Conservation (phyloP, 768 basidiomycete genomes). For the Pisolithus sp. region DNA sequence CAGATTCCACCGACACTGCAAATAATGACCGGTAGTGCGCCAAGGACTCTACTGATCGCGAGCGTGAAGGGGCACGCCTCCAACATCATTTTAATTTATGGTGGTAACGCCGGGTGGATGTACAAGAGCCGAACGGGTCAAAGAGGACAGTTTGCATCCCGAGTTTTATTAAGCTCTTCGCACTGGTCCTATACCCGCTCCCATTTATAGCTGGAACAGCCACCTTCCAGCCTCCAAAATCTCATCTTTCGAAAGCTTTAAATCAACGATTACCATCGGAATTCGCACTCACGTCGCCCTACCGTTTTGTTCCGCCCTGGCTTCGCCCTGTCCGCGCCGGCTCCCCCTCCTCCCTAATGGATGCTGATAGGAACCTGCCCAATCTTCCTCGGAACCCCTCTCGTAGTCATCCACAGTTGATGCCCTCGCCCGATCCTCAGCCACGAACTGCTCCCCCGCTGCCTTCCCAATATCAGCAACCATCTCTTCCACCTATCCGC, state of each 20-base stretch:
- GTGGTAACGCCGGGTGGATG: slow-evolving; percentile 16
- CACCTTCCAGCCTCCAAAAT: slow-evolving; percentile 10
- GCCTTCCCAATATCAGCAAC: slow-evolving; percentile 21
- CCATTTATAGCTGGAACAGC: slow-evolving; percentile 25
- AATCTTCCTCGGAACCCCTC: slow-evolving; percentile 26
- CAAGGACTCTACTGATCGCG: slow-evolving; percentile 3
- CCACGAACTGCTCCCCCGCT: slow-evolving; percentile 22
- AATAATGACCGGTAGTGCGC: not conserved
- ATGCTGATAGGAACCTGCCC: slow-evolving; percentile 32
- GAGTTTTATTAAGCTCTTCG: slow-evolving; percentile 19
- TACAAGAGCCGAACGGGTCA: slow-evolving; percentile 22
- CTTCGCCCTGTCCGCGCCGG: slow-evolving; percentile 12
- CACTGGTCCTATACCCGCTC: slow-evolving; percentile 17
- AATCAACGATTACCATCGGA: slow-evolving; percentile 14
- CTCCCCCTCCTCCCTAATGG: slow-evolving; percentile 22
- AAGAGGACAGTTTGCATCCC: slow-evolving; percentile 18
- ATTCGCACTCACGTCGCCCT: slow-evolving; percentile 21
- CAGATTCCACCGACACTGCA: slow-evolving; percentile 11
- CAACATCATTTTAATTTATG: slow-evolving; percentile 13
- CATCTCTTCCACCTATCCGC: slow-evolving; percentile 57
- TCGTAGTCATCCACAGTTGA: slow-evolving; percentile 20
- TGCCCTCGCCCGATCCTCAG: slow-evolving; percentile 22
- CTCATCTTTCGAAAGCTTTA: slow-evolving; percentile 18
- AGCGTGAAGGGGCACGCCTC: slow-evolving; percentile 4
- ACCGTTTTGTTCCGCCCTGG: slow-evolving; percentile 7